Percentiles rank a stretch among this genome's conserved stretches.
Evolutionary conservation across 352 stramenopile genomes (phyloP).

Genomic region (Phytophthora chlamydospora): DNA sequence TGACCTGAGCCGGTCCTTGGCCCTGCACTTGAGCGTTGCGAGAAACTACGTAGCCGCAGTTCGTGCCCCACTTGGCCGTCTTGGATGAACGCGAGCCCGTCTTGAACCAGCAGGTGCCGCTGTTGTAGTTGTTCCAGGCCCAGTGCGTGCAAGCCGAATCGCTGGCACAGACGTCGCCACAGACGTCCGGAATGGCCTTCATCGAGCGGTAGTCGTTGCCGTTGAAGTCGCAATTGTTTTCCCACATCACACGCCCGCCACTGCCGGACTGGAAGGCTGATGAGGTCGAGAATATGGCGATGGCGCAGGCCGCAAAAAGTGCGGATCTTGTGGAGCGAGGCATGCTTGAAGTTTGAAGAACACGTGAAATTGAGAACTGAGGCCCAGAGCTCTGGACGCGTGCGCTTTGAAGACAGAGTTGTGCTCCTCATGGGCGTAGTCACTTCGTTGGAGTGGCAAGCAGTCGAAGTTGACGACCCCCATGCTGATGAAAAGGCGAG

Average conservation of each 20-base stretch:
- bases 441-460: too few relatives aligned
- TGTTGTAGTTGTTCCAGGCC: slow-evolving; percentile 39
- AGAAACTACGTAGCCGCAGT: slow-evolving; percentile 38
- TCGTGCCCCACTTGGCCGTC: slow-evolving; percentile 17
- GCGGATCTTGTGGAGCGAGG: too few relatives aligned
- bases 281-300: too few relatives aligned
- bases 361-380: too few relatives aligned
- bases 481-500: too few relatives aligned
- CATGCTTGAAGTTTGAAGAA: too few relatives aligned
- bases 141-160: slow-evolving; percentile 35
- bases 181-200: slow-evolving; percentile 29
- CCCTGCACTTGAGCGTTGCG: neutral
- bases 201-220: slow-evolving; percentile 23
- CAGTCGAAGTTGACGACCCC: too few relatives aligned
- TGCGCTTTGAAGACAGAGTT: too few relatives aligned
- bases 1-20: neutral
- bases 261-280: too few relatives aligned
- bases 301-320: too few relatives aligned
- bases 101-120: slow-evolving; percentile 42
- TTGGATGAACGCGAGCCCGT: slow-evolving; percentile 11
- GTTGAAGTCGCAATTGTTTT: slow-evolving; percentile 32
- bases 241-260: slow-evolving; percentile 28
- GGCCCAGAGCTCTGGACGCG: too few relatives aligned
- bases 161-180: slow-evolving; percentile 30
- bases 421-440: too few relatives aligned